Conservation (phyloP, 192 early-diverging fungal genomes). For the Coemansia sp. region DNA sequence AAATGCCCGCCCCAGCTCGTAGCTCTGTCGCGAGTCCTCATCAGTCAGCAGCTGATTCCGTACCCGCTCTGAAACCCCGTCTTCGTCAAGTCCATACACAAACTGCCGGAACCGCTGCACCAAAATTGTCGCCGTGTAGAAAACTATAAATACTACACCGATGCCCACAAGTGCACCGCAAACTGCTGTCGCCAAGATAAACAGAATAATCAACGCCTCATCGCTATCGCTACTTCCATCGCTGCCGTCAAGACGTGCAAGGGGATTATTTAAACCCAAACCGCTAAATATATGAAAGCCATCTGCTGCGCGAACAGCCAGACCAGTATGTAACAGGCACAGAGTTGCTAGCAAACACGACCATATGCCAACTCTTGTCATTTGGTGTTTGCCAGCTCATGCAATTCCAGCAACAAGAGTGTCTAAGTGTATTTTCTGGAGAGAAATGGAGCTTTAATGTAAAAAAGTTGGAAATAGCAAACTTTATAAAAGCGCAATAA, state of each 20-base stretch:
- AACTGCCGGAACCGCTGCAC: slow-evolving; percentile 25
- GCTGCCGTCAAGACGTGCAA: not conserved
- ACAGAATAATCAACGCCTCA: slow-evolving; percentile 32
- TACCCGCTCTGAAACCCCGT: slow-evolving; percentile 48
- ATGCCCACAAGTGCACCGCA: slow-evolving; percentile 40
- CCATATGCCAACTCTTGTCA: not conserved
- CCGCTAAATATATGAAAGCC: not conserved
- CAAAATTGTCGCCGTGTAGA: slow-evolving; percentile 19
- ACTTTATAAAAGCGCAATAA: too few relatives aligned
- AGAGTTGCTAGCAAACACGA: not conserved
- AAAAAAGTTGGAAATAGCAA: too few relatives aligned
- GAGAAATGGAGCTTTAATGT: too few relatives aligned
- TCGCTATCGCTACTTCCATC: slow-evolving; percentile 18
- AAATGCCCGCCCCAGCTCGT: slow-evolving; percentile 60
- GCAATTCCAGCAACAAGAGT: not conserved
- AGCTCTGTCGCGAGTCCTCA: slow-evolving; percentile 56
- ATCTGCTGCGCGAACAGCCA: slow-evolving; percentile 5
- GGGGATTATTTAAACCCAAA: not conserved
- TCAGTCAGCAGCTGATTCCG: slow-evolving; percentile 49
- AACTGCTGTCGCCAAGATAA: slow-evolving; percentile 40
- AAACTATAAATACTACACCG: slow-evolving; percentile 29
- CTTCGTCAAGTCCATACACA: slow-evolving; percentile 42
- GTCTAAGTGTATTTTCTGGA: not conserved
- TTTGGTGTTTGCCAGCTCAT: not conserved
- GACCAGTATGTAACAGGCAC: not conserved